phyloP scores from a whole-genome alignment of 2,329 filamentous ascomycete species.

The Albifimbria verrucaria region DNA sequence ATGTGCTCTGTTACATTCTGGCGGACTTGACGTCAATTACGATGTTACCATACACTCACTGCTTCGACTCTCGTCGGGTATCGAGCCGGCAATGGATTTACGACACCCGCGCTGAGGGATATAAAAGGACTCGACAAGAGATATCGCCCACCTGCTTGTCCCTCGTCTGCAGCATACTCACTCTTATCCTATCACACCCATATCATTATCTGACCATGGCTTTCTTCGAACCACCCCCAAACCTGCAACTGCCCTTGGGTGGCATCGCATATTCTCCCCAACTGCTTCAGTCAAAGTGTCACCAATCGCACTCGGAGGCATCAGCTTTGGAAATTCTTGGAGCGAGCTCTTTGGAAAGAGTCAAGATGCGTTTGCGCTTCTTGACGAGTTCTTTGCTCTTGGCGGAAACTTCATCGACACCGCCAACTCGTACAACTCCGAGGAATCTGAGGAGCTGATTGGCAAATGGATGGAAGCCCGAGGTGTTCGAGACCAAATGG shows the following conservation, averaged over 20 bases:
- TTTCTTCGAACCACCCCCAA: constrained; percentile 5
- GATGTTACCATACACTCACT: too few species aligned
- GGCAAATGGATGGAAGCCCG: constrained; percentile 47
- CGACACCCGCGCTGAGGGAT: too few species aligned
- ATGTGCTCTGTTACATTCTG: too few species aligned
- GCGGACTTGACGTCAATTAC: too few species aligned
- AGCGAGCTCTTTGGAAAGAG: constrained; percentile 31
- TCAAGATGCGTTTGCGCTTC: constrained; percentile 48
- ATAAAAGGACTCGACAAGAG: too few species aligned
- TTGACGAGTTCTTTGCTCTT: constrained; percentile 50
- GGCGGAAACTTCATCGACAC: constrained; percentile 65
- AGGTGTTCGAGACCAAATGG: constrained; percentile 42
- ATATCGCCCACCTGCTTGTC: too few species aligned
- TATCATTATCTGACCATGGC: neutral
- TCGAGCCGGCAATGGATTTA: too few species aligned
- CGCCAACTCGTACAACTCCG: constrained; percentile 45
- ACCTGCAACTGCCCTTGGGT: constrained; percentile 14
- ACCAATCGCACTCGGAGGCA: constrained; percentile 20
- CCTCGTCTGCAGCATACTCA: too few species aligned
- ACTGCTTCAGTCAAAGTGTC: constrained; percentile 19
- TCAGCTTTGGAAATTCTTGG: constrained; percentile 19
- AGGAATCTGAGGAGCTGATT: constrained; percentile 48
- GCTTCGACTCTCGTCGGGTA: too few species aligned
- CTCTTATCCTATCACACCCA: neutral
- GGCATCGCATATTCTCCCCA: constrained; percentile 18